These are phyloP conservation scores for Microcyclospora tardicrescens DNA, from an alignment of 2,329 filamentous ascomycete species.

Conservation along the genomic window DNA sequence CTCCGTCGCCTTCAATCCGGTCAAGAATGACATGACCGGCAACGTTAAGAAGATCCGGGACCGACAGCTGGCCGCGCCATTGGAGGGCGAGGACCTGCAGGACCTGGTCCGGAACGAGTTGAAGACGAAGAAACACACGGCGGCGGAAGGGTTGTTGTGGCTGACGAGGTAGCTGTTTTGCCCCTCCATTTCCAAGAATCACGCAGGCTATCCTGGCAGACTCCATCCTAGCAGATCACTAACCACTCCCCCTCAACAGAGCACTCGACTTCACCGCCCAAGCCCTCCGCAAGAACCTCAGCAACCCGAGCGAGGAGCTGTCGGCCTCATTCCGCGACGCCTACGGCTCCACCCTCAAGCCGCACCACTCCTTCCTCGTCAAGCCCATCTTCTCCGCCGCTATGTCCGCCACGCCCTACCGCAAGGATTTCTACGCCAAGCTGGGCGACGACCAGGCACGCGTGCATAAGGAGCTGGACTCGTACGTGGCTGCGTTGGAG, in stretches of 20 bases:
- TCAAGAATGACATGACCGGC: constrained; percentile 81
- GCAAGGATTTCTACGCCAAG: constrained; percentile 86
- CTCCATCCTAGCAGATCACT: not conserved
- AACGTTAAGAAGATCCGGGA: constrained; percentile 96
- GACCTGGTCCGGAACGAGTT: constrained; percentile 75
- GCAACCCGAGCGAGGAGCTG: constrained; percentile 59
- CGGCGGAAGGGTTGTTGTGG: constrained; percentile 86
- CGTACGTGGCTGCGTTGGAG: constrained; percentile 67
- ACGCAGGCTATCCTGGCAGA: too few relatives aligned
- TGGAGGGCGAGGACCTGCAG: constrained; percentile 73
- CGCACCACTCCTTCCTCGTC: constrained; percentile 75
- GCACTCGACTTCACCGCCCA: constrained; percentile 88
- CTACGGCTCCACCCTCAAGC: constrained; percentile 79
- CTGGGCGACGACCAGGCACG: constrained; percentile 54
- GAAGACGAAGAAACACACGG: constrained; percentile 75
- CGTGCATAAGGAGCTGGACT: constrained; percentile 50
- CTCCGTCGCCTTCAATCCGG: constrained; percentile 67
- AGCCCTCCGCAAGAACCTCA: constrained; percentile 65
- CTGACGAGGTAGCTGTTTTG: constrained; percentile 79
- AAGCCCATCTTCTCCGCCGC: constrained; percentile 88
- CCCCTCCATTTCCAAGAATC: too few relatives aligned
- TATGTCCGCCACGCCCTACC: constrained; percentile 86
- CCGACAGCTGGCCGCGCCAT: constrained; percentile 63
- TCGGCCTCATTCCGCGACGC: constrained; percentile 73
- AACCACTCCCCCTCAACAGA: constrained; percentile 34